Evolutionary conservation across 805 yeast species (phyloP).

Genomic region (Candida broadrunensis): DNA sequence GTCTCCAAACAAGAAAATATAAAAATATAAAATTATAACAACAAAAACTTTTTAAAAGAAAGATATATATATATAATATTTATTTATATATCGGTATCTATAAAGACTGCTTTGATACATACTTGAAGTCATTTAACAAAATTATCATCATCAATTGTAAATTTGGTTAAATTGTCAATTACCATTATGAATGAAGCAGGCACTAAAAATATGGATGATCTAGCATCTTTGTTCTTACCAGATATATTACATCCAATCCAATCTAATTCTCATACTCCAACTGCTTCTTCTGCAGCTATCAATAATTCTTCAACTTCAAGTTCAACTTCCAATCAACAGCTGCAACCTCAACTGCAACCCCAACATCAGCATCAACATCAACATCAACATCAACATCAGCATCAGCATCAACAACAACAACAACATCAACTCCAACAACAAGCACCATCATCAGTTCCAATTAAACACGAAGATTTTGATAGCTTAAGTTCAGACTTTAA

Average conservation of each 20-base stretch:
- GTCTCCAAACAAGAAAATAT: no score
- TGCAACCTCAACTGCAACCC: no score
- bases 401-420: background rate
- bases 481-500: conserved; percentile 3
- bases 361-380: conserved; percentile 1
- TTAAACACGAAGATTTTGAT: conserved; percentile 5
- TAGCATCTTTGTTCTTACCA: conserved; percentile 40
- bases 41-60: no score
- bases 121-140: no score
- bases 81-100: no score
- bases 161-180: no score
- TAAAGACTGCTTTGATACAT: no score
- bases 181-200: conserved; percentile 25
- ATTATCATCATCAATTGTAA: no score
- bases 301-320: conserved; percentile 1
- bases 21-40: no score
- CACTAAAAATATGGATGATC: conserved; percentile 27
- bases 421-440: background rate
- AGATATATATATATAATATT: no score
- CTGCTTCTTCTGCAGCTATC: background rate
- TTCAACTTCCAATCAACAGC: background rate
- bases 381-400: conserved; percentile 1
- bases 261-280: conserved; percentile 1
- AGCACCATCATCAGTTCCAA: background rate
- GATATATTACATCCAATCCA: conserved; percentile 28